Evolutionary conservation across 441 rosid species (phyloP).

Genomic region (Erodium trifolium): DNA sequence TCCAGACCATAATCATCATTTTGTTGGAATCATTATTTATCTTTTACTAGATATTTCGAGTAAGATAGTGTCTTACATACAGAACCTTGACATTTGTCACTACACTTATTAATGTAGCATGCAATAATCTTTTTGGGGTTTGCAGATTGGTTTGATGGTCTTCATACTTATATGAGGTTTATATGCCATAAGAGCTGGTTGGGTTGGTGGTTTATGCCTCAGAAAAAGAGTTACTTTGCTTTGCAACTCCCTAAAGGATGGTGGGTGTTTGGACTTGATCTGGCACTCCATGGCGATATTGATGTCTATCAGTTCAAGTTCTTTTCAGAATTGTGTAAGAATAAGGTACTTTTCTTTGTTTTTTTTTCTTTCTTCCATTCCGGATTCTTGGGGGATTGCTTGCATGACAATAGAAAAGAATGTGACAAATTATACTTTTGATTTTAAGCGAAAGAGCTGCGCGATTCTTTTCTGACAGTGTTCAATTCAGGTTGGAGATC

Average conservation of each 20-base stretch:
- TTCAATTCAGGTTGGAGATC: slow-evolving; percentile 53
- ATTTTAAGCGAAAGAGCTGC: neutral
- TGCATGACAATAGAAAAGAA: neutral
- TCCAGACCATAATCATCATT: slow-evolving; percentile 19
- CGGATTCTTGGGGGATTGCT: neutral
- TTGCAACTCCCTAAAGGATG: slow-evolving; percentile 87
- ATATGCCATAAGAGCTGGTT: slow-evolving; percentile 99
- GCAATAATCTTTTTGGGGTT: slow-evolving; percentile 12
- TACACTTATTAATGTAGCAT: neutral
- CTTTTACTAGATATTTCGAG: too few species aligned
- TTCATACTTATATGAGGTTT: slow-evolving; percentile 94
- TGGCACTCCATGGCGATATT: slow-evolving; percentile 95
- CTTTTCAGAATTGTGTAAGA: slow-evolving; percentile 61
- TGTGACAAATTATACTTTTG: neutral
- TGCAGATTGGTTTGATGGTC: slow-evolving; percentile 98
- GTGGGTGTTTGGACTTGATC: slow-evolving; percentile 99
- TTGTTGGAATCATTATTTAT: neutral
- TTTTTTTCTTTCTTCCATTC: too few species aligned
- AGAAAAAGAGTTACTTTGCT: slow-evolving; percentile 96
- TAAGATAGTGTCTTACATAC: neutral
- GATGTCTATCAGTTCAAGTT: slow-evolving; percentile 98
- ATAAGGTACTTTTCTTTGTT: slow-evolving; percentile 45
- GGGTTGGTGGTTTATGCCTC: slow-evolving; percentile 99
- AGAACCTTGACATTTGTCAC: neutral
- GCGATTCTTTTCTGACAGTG: neutral